Evolutionary conservation across 257 asterid species (phyloP), one percentile per base, ranked within the genome.

Genomic region (Fraxinus cuspidata): DNA sequence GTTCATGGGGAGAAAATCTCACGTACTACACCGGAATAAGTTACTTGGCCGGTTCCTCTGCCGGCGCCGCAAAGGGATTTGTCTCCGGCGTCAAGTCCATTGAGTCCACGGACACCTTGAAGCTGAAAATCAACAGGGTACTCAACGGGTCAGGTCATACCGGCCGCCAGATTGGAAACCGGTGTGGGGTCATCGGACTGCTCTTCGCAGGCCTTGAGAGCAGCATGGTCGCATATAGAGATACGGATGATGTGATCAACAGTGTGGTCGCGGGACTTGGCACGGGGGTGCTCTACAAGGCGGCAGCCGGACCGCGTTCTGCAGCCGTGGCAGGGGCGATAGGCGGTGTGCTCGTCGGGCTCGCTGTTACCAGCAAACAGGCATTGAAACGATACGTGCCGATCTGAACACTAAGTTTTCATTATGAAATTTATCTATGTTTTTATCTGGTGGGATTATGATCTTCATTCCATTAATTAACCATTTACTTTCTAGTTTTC

Each of bases 1-100:
- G 99, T 23, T 90, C 98, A 1, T 93, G 98, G 98, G 97, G 99
- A 0, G 98, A 95, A 81, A 95, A 95, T 76, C 77, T 95, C 25
- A 91, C 99, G 71, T 95, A 91, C 58, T 93, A 90, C 78, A 95
- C 99, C 38, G 98, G 99, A 0, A 84, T 93, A 64, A 96, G 96
- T 0, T 95, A 93, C 64, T 89, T 95, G 21, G 85, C 84, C 44
- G 99, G 98, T 9, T 86, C 97, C 19, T 77, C 83, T 5, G 78
- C 71, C 28, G 98, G 98, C 65, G 99, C 92, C 25, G 86, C 80
- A 70, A 87, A 82, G 87, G 99, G 98, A 6, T 81, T 95, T 25
- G 77, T 75, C 53, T 82, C 89, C 0, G 97, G 93, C 3, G 88
- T 95, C 66, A 88, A 82, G 84, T 85, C 97, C 0, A 87, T 90